phyloP scores from a whole-genome alignment of 441 rosid species.

The Euphorbia schlechtendalii region DNA sequence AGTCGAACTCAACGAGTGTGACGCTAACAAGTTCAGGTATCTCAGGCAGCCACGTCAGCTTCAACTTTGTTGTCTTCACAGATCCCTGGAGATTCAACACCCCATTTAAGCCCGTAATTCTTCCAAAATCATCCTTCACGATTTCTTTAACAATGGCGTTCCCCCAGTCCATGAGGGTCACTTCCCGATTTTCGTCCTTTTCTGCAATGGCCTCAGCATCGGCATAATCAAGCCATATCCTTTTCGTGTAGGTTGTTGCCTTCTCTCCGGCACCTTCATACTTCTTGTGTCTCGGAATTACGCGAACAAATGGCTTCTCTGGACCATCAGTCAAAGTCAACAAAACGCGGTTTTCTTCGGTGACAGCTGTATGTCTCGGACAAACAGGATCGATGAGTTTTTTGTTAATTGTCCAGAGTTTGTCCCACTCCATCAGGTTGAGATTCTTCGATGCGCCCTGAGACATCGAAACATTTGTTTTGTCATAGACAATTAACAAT shows the following conservation, averaged over 20 bases:
- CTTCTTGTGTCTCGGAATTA: constrained; percentile 83
- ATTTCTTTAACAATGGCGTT: constrained; percentile 81
- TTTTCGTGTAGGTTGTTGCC: constrained; percentile 72
- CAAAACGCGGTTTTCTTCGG: constrained; percentile 52
- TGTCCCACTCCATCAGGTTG: constrained; percentile 94
- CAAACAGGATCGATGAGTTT: constrained; percentile 90
- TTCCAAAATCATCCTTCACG: constrained; percentile 54
- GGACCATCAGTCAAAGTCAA: constrained; percentile 66
- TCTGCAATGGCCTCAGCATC: constrained; percentile 64
- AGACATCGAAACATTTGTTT: constrained; percentile 6
- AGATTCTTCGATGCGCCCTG: constrained; percentile 91
- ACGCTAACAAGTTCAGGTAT: constrained; percentile 55
- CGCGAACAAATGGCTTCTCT: constrained; percentile 61
- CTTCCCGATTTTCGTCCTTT: constrained; percentile 43
- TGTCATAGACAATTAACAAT: no score
- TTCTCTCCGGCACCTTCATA: constrained; percentile 91
- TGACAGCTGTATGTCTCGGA: constrained; percentile 87
- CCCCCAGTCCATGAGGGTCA: constrained; percentile 97
- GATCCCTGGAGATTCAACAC: constrained; percentile 82
- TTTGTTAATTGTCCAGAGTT: constrained; percentile 92
- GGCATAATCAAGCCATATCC: constrained; percentile 69
- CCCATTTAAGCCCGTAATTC: constrained; percentile 49
- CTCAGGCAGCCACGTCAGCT: constrained; percentile 90
- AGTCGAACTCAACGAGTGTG: constrained; percentile 58
- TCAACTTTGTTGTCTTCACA: constrained; percentile 84